Percentiles rank a stretch among this genome's conserved stretches.
These are phyloP conservation scores for Dictyostelium purpureum DNA, from an alignment of 78 protist species.

Conservation along the genomic window DNA sequence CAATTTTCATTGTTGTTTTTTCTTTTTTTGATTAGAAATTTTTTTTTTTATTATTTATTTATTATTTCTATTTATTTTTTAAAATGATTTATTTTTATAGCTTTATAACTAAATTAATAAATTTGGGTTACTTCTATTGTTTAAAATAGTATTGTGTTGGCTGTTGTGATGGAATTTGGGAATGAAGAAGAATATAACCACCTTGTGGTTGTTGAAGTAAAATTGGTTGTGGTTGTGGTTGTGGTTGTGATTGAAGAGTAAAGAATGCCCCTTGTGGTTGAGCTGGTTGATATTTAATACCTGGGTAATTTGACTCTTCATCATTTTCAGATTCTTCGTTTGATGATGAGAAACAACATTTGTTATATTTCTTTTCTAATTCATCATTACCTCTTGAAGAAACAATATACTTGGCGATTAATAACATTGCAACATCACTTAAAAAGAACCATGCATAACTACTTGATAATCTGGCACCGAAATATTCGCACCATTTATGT, in stretches of 20 bases:
- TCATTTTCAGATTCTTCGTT: too few species aligned
- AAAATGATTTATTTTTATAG: not conserved
- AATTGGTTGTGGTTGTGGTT: not conserved
- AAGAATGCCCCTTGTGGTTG: not conserved
- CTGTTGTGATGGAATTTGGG: not conserved
- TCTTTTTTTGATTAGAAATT: not conserved
- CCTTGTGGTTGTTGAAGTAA: not conserved
- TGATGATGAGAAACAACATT: too few species aligned
- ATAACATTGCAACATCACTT: slow-evolving; percentile 2
- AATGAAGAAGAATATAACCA: not conserved
- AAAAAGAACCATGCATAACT: slow-evolving; percentile 17
- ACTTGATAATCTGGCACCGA: not conserved
- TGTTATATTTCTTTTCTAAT: too few species aligned
- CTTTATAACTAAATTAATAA: too few species aligned
- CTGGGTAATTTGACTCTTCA: not conserved
- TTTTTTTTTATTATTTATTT: not conserved
- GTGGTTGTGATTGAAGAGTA: not conserved
- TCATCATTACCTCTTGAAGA: not conserved
- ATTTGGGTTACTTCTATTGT: too few species aligned
- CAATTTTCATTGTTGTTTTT: not conserved
- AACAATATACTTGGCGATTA: not conserved
- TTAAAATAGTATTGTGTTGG: too few species aligned
- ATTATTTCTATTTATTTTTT: not conserved
- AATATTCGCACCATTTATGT: not conserved
- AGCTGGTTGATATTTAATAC: not conserved